Base-by-base conservation (phyloP, 352 stramenopile genomes). In the Blastocystis sp. region DNA sequence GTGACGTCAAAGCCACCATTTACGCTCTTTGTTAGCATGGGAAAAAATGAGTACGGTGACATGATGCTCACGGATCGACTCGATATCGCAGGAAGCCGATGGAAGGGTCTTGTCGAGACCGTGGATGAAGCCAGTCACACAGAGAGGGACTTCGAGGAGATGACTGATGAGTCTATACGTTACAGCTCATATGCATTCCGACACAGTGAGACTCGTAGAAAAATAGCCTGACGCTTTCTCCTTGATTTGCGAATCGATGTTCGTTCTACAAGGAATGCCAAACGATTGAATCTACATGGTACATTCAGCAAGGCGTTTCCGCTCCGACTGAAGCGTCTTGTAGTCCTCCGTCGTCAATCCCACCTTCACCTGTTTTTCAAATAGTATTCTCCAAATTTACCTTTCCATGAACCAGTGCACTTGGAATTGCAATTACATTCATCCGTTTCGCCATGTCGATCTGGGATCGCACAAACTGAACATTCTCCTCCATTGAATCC, bases 391-490 rank as follows among this genome's bases (percentile, higher is more conserved):
- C 1, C 18, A 18, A 8, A 4, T 40, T 48, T 49, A 81, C 69
- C 2, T 49, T 46, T 44, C 69, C 69, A 63, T 64, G 16, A 14
- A 81, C 0, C 4, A 81, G 27, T 44, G 18, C 32, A 24, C n/a
- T 42, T 16, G 69, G 69, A 46, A 32, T 44, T 21, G 69, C 69
- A 49, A 81, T 27, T 44, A 81, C 51, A 42, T 64, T 64, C 46
- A 81, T 63, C 48, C 51, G 61, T 48, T 61, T 59, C 1, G 69
- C 69, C 40, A 63, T 81, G 24, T 81, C 69, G 27, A 81, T 64
- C 32, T 81, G 69, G n/a, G 69, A 81, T 27, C 29, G 49, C 1
- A 81, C 6, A 61, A 59, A 81, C 21, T 48, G 29, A 46, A 61
- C 29, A 29, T 64, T 81, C 16, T 81, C 40, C 36, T 64, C 40